A percentile compares a stretch with the other conserved stretches of the same genome.
phyloP scores from a whole-genome alignment of 441 rosid genomes.

The Theobroma grandiflorum region DNA sequence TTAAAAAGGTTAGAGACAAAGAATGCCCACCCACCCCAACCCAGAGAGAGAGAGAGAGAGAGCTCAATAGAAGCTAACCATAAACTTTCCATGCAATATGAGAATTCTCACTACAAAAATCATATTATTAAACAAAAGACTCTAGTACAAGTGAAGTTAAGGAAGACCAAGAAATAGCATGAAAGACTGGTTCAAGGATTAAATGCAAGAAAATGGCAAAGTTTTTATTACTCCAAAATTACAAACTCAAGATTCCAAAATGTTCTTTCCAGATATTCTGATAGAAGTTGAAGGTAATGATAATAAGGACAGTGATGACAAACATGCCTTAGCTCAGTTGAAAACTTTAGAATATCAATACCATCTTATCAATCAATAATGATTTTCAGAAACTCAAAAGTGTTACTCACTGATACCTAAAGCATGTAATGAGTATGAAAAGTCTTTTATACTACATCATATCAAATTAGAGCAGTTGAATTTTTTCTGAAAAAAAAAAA shows the following conservation, averaged over 20 bases:
- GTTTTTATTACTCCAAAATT: not conserved
- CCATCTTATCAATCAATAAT: not conserved
- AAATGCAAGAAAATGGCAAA: not conserved
- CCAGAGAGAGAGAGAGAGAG: no score
- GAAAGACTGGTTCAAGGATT: not conserved
- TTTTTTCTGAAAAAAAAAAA: conserved; percentile 25
- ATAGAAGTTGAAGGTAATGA: not conserved
- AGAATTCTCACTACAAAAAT: not conserved
- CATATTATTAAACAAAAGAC: conserved; percentile 17
- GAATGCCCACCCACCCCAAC: no score
- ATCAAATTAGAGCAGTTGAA: conserved; percentile 6
- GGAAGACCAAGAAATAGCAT: conserved; percentile 13
- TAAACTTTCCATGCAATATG: no score
- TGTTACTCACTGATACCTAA: not conserved
- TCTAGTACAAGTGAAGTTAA: not conserved
- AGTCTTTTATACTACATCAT: not conserved
- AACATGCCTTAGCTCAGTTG: not conserved
- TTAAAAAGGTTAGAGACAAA: no score
- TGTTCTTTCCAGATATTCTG: not conserved
- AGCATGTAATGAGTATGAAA: not conserved
- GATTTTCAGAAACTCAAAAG: not conserved
- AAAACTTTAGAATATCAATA: not conserved
- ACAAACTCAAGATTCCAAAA: not conserved
- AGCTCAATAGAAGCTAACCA: no score
- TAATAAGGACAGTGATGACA: not conserved